phyloP scores from a whole-genome alignment of 2,329 filamentous ascomycete species.

The Pseudofabraea citricarpa region DNA sequence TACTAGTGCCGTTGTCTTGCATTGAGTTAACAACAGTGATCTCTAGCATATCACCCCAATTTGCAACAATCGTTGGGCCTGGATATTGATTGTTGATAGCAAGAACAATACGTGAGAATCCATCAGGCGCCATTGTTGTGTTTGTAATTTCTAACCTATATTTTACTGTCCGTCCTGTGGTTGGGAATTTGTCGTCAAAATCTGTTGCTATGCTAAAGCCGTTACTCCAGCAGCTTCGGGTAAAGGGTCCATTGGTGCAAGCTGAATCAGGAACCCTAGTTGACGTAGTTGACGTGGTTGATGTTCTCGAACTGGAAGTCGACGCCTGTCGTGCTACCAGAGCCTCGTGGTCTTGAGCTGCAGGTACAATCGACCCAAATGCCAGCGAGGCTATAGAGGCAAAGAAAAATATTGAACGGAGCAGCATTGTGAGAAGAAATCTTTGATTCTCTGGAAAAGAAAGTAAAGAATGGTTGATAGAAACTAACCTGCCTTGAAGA shows the following conservation, averaged over 20 bases:
- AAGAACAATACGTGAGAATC: constrained; percentile 16
- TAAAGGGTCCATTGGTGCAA: constrained; percentile 7
- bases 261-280: background rate
- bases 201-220: constrained; percentile 11
- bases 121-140: constrained; percentile 18
- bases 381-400: background rate
- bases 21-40: constrained; percentile 23
- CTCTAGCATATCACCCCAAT: constrained; percentile 24
- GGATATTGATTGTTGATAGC: constrained; percentile 25
- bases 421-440: no score
- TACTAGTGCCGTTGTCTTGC: constrained; percentile 29
- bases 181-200: constrained; percentile 5
- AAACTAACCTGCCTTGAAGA: no score
- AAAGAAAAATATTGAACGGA: background rate
- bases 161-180: constrained; percentile 9
- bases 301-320: background rate
- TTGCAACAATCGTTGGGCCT: constrained; percentile 24
- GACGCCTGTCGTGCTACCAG: background rate
- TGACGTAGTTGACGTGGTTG: background rate
- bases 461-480: background rate
- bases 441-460: no score
- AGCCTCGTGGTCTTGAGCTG: background rate
- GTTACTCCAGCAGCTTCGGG: constrained; percentile 8
- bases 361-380: background rate
- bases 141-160: constrained; percentile 11